Evolutionary conservation across 2,329 filamentous ascomycete species (phyloP).

Genomic region (Lecanicillium sp.): DNA sequence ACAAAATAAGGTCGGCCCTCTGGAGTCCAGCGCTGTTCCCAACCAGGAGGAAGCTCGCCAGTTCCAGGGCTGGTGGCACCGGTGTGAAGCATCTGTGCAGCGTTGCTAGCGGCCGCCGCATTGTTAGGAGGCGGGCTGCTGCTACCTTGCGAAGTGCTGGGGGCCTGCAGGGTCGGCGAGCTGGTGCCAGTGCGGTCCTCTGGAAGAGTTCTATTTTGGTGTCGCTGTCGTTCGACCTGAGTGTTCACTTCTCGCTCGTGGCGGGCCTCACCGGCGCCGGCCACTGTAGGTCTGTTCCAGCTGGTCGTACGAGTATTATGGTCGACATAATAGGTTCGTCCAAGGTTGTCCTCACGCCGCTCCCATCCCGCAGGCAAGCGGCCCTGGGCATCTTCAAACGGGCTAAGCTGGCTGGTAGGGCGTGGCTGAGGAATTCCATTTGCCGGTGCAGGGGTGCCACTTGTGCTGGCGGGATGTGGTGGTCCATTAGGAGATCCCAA

Average conservation of each 20-base stretch:
- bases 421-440: constrained; percentile 24
- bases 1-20: constrained; percentile 96
- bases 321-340: constrained; percentile 95
- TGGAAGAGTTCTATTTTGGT: constrained; percentile 91
- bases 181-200: constrained; percentile 92
- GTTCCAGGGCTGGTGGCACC: constrained; percentile 87
- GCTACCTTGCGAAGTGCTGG: constrained; percentile 31
- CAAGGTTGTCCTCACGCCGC: constrained; percentile 87
- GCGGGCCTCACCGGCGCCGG: constrained; percentile 63
- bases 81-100: constrained; percentile 86
- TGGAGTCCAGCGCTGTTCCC: constrained; percentile 93
- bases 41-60: constrained; percentile 88
- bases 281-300: constrained; percentile 83
- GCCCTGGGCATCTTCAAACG: constrained; percentile 94
- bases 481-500: constrained; percentile 33
- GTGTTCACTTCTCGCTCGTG: constrained; percentile 83
- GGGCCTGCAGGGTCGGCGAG: constrained; percentile 65
- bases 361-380: constrained; percentile 92
- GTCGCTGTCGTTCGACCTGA: constrained; percentile 83
- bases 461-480: constrained; percentile 40
- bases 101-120: constrained; percentile 36
- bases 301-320: constrained; percentile 96
- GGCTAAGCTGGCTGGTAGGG: constrained; percentile 55
- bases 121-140: constrained; percentile 14
- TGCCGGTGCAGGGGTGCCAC: constrained; percentile 24